Evolutionary conservation across 345 rosid genomes (phyloP).

Genomic region (Camelina neglecta): DNA sequence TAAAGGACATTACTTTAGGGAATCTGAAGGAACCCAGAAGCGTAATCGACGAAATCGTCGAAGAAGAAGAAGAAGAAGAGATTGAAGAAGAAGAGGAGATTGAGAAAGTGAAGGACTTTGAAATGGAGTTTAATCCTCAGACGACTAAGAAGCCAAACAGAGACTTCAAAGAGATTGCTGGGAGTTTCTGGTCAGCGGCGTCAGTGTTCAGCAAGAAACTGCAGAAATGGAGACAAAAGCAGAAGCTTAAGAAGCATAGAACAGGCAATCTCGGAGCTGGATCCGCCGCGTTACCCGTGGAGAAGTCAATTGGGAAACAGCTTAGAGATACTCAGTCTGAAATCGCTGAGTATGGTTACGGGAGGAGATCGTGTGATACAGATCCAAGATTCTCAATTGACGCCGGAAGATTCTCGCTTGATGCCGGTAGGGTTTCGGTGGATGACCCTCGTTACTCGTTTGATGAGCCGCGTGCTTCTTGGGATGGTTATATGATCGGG

Average conservation of each 20-base stretch:
- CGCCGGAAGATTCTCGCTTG: conserved; percentile 77
- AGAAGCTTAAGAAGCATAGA: conserved; percentile 79
- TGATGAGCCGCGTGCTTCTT: conserved; percentile 97
- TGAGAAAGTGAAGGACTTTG: conserved; percentile 66
- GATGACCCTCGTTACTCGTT: conserved; percentile 89
- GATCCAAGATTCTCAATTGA: conserved; percentile 94
- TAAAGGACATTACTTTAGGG: conserved; percentile 42
- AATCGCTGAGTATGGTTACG: conserved; percentile 91
- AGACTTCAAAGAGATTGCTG: conserved; percentile 76
- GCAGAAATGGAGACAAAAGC: conserved; percentile 96
- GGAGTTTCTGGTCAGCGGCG: conserved; percentile 98
- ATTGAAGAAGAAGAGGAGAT: conserved; percentile 56
- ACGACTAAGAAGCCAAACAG: conserved; percentile 66
- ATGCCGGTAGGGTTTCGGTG: conserved; percentile 65
- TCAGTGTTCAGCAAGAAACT: conserved; percentile 92
- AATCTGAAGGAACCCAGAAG: conserved; percentile 50
- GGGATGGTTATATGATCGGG: conserved; percentile 90
- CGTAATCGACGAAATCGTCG: conserved; percentile 37
- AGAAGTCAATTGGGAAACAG: conserved; percentile 86
- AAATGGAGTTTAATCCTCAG: conserved; percentile 80
- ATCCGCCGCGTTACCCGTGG: conserved; percentile 82
- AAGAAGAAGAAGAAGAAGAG: conserved; percentile 47
- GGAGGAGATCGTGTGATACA: conserved; percentile 95
- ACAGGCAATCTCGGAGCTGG: conserved; percentile 44
- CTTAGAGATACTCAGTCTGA: conserved; percentile 95